A percentile compares a stretch with the other conserved stretches of the same genome.
phyloP scores from a whole-genome alignment of 2,329 filamentous ascomycete genomes.

The Penicillium brasilianum region DNA sequence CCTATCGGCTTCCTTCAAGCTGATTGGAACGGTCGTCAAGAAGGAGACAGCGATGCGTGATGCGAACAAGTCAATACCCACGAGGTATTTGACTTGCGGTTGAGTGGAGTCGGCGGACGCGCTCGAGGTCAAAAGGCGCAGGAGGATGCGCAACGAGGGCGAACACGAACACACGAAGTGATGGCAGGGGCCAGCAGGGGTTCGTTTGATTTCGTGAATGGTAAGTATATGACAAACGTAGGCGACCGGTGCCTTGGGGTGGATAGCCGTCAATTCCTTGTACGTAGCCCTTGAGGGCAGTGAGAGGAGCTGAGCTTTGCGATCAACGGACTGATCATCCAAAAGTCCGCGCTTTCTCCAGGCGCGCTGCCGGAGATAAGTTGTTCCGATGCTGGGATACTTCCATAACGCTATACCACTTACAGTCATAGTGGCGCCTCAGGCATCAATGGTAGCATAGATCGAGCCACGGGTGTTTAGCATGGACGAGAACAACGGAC shows the following conservation, averaged over 20 bases:
- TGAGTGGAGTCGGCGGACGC: conserved; percentile 20
- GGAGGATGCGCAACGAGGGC: conserved; percentile 23
- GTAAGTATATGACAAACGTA: neutral
- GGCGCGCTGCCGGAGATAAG: conserved; percentile 27
- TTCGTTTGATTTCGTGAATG: neutral
- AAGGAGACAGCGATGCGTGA: neutral
- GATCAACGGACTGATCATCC: conserved; percentile 34
- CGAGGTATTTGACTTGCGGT: neutral
- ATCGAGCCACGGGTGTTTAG: neutral
- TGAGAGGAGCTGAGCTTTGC: conserved; percentile 23
- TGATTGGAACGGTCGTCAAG: neutral
- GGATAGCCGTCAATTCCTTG: conserved; percentile 27
- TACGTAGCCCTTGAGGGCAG: conserved; percentile 27
- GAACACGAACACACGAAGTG: conserved; percentile 19
- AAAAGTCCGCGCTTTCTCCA: conserved; percentile 35
- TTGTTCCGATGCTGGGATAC: conserved; percentile 18
- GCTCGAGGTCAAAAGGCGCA: conserved; percentile 16
- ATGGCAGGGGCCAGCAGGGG: conserved; percentile 4
- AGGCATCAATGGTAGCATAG: neutral
- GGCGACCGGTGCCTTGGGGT: conserved; percentile 17
- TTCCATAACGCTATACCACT: conserved; percentile 1
- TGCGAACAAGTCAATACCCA: neutral
- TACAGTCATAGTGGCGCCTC: conserved; percentile 6
- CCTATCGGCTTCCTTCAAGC: neutral
- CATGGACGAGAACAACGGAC: neutral